Evolutionary conservation across 2,329 filamentous ascomycete genomes (phyloP), one percentile per base, ranked within the genome.

Genomic region (Pseudocercospora pini-densiflorae): DNA sequence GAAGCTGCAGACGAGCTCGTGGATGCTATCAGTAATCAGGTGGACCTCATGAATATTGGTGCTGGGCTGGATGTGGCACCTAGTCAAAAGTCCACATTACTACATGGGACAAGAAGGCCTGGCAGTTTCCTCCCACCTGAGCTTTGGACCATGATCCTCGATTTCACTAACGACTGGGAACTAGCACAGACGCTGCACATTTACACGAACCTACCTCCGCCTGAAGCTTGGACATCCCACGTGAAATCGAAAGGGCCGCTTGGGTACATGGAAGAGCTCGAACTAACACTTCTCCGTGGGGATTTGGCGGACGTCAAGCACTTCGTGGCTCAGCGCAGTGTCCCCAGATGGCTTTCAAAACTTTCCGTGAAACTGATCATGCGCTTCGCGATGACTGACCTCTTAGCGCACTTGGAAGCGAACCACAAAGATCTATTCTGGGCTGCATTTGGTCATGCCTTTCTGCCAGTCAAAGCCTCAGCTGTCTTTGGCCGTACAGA

Each of bases 151-250:
- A 90, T 94, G 64, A 91, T 98, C 57, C 88, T 97, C 51, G 92
- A 96, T 70, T 88, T 90, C 68, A 88, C 93, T 0, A 89, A 89
- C 51, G 94, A 98, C 77, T 98, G 94, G 94, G 94, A 97, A 79
- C 84, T 96, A 21, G 91, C 94, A 9, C 90, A 90, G 70, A 90
- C 92, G 0, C 83, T 97, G 5, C 89, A 91, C 64, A 87, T 97
- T 53, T 94, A 91, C 75, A 93, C 93, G 1, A 93, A 87, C 63
- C 82, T 97, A 5, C 86, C 88, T 0, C 87, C 90, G 67, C 93
- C 94, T 0, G 78, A 83, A 40, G 88, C 92, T 71, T 97, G 93
- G 93, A 85, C 87, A 69, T 81, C 81, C 61, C 87, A 90, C 31
- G 85, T 86, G 45, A 83, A 87, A 10, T 83, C 85, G 54, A 88